Conservation (phyloP, 2,329 filamentous ascomycete species). For the Microcyclosporella mali region DNA sequence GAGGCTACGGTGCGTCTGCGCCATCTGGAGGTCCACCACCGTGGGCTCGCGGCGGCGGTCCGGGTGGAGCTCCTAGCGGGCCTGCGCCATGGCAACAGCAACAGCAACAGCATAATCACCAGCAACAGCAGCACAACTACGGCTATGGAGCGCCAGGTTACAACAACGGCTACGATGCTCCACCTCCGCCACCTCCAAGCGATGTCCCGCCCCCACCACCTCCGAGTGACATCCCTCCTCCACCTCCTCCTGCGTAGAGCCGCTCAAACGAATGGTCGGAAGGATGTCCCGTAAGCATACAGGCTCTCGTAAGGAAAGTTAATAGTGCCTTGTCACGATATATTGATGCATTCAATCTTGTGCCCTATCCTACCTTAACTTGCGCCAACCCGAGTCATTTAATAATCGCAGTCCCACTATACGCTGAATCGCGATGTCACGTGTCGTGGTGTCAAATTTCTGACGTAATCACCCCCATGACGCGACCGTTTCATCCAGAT, state of each 20-base stretch:
- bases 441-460: too few relatives aligned
- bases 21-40: slow-evolving; percentile 17
- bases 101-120: slow-evolving; percentile 11
- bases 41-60: slow-evolving; percentile 15
- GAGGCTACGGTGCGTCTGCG: slow-evolving; percentile 18
- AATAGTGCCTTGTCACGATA: too few relatives aligned
- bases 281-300: too few relatives aligned
- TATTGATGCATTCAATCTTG: too few relatives aligned
- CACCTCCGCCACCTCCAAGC: slow-evolving; percentile 48
- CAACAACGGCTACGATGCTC: slow-evolving; percentile 18
- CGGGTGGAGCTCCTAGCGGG: slow-evolving; percentile 19
- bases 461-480: too few relatives aligned
- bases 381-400: too few relatives aligned
- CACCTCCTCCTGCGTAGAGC: slow-evolving; percentile 48
- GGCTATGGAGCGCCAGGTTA: slow-evolving; percentile 10
- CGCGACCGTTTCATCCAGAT: too few relatives aligned
- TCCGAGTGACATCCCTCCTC: slow-evolving; percentile 56
- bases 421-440: too few relatives aligned
- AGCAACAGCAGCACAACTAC: slow-evolving; percentile 1
- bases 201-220: slow-evolving; percentile 58
- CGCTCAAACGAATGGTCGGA: too few relatives aligned
- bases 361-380: too few relatives aligned
- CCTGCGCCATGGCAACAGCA: slow-evolving; percentile 28
- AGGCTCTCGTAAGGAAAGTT: too few relatives aligned
- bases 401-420: too few relatives aligned